Evolutionary conservation across 169 alveolate genomes (phyloP).

Genomic region (Cryptosporidium andersoni): DNA sequence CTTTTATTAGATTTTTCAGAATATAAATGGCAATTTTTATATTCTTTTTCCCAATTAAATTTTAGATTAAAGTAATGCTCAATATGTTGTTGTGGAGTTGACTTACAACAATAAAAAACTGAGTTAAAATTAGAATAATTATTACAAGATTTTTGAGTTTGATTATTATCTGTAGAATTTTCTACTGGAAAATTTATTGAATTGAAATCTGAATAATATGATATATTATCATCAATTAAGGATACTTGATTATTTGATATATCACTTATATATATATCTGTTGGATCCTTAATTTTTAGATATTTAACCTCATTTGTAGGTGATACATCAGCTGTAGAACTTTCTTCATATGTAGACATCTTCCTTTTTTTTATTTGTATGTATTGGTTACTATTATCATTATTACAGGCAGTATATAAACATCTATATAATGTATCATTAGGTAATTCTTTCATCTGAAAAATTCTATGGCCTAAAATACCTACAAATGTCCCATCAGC

Average conservation of each 20-base stretch:
- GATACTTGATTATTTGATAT: no score
- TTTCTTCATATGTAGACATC: background rate
- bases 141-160: background rate
- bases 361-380: slow-evolving; percentile 25
- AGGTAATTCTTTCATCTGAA: slow-evolving; percentile 43
- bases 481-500: slow-evolving; percentile 48
- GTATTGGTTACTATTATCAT: background rate
- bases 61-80: slow-evolving; percentile 46
- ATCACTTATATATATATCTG: background rate
- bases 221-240: background rate
- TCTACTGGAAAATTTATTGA: background rate
- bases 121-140: background rate
- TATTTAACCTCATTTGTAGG: no score
- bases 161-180: background rate
- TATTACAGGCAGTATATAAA: slow-evolving; percentile 20
- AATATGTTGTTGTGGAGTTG: slow-evolving; percentile 59
- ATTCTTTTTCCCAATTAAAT: slow-evolving; percentile 27
- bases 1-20: background rate
- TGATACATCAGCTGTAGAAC: background rate
- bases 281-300: background rate
- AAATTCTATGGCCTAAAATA: slow-evolving; percentile 61
- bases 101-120: slow-evolving; percentile 30
- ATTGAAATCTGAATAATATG: no score
- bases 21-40: background rate
- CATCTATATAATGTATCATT: slow-evolving; percentile 54